A percentile compares a stretch with the other conserved stretches of the same genome.
Evolutionary conservation across 495 filamentous ascomycete species (phyloP).

Genomic region (Pyrenula aspistea): DNA sequence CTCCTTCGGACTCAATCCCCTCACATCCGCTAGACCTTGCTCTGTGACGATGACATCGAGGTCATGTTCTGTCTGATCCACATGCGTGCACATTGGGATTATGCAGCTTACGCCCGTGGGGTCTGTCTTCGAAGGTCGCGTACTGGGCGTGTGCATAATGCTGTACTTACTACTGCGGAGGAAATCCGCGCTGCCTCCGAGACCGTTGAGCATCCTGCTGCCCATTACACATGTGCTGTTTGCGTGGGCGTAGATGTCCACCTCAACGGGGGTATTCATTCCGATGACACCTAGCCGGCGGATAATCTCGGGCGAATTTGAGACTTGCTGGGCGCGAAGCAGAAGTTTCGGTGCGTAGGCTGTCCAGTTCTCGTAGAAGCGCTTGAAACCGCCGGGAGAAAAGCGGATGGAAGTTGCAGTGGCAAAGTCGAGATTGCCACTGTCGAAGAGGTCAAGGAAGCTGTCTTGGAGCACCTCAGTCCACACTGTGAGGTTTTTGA

Average conservation of each 20-base stretch:
- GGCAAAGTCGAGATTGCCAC: constrained; percentile 78
- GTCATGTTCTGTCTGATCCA: constrained; percentile 90
- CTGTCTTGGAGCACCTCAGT: constrained; percentile 90
- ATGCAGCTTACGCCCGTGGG: constrained; percentile 77
- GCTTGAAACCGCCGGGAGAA: constrained; percentile 82
- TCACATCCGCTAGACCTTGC: constrained; percentile 72
- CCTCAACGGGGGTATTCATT: constrained; percentile 93
- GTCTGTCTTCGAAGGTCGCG: constrained; percentile 71
- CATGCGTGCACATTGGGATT: constrained; percentile 85
- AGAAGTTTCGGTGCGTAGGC: constrained; percentile 72
- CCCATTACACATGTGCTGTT: constrained; percentile 90
- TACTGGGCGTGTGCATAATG: constrained; percentile 87
- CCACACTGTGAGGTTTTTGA: constrained; percentile 83
- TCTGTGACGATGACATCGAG: constrained; percentile 83
- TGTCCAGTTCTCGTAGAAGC: constrained; percentile 84
- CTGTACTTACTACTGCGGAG: constrained; percentile 71
- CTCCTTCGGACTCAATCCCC: constrained; percentile 70
- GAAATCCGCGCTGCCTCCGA: constrained; percentile 85
- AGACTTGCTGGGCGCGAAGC: constrained; percentile 75
- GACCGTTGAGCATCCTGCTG: constrained; percentile 81
- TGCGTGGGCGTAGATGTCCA: constrained; percentile 90
- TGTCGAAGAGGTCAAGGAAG: constrained; percentile 91
- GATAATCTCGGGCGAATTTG: constrained; percentile 93
- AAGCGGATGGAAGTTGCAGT: constrained; percentile 88
- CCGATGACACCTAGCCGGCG: constrained; percentile 76